phyloP scores from a whole-genome alignment of 2,329 filamentous ascomycete species.

The Fusarium stilboides region DNA sequence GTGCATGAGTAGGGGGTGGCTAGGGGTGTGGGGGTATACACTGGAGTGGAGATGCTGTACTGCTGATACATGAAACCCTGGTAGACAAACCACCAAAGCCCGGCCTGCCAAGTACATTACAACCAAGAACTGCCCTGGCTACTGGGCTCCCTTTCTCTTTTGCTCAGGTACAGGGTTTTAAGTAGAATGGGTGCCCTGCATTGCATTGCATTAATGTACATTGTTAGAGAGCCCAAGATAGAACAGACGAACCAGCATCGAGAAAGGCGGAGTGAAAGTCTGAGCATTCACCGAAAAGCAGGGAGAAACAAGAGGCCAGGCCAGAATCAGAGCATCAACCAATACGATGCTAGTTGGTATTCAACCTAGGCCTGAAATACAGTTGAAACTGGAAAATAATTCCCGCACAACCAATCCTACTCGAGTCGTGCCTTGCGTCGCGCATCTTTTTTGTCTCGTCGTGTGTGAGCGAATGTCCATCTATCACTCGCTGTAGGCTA shows the following conservation, averaged over 20 bases:
- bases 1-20: conserved; percentile 3
- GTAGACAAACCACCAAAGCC: conserved; percentile 21
- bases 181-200: conserved; percentile 17
- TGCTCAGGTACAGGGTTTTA: conserved; percentile 27
- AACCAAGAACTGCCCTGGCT: conserved; percentile 9
- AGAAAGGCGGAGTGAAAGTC: not conserved
- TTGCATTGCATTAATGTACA: too few species aligned
- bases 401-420: conserved; percentile 42
- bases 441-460: conserved; percentile 14
- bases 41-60: conserved; percentile 11
- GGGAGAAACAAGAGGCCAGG: conserved; percentile 18
- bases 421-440: conserved; percentile 41
- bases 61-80: conserved; percentile 41
- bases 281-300: conserved; percentile 12
- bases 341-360: conserved; percentile 7
- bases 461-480: not conserved
- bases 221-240: conserved; percentile 10
- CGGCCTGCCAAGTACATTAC: conserved; percentile 14
- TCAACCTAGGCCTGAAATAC: conserved; percentile 1
- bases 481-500: conserved; percentile 5
- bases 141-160: not conserved
- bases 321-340: conserved; percentile 4
- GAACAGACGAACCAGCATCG: conserved; percentile 3
- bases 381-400: conserved; percentile 29
- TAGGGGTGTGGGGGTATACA: conserved; percentile 14